Evolutionary conservation across 148 eudicot genomes (phyloP).

Genomic region (Fallopia convolvulus): DNA sequence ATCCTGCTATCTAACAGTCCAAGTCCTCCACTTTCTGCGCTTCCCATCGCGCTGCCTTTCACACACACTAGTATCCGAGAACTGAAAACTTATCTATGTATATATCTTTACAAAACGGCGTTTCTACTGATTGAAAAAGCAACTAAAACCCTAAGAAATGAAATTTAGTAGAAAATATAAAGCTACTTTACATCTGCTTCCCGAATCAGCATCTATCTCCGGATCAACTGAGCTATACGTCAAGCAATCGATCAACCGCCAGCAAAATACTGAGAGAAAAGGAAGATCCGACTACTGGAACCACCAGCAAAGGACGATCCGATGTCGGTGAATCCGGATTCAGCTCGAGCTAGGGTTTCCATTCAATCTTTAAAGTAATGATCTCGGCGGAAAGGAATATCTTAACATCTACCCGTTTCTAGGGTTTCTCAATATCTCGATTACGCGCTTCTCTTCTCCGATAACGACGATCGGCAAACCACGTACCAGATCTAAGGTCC

Average conservation of each 20-base stretch:
- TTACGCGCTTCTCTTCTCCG: not conserved
- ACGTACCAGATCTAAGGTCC: not conserved
- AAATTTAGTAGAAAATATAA: not conserved
- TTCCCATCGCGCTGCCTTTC: constrained; percentile 21
- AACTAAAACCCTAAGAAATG: not conserved
- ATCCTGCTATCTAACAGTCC: constrained; percentile 45
- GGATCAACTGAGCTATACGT: not conserved
- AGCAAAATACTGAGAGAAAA: constrained; percentile 39
- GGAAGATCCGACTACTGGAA: constrained; percentile 22
- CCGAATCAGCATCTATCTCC: not conserved
- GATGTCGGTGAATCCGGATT: constrained; percentile 11
- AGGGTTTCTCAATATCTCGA: constrained; percentile 5
- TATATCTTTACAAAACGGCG: not conserved
- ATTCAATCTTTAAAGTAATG: constrained; percentile 21
- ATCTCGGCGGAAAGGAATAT: not conserved
- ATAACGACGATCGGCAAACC: not conserved
- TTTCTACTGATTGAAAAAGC: not conserved
- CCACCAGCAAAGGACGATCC: constrained; percentile 27
- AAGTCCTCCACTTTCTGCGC: constrained; percentile 41
- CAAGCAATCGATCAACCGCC: constrained; percentile 37
- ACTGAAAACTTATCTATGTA: constrained; percentile 2
- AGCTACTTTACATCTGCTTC: not conserved
- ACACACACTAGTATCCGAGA: not conserved
- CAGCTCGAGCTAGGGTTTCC: constrained; percentile 49
- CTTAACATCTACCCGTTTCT: not conserved